Evolutionary conservation across 345 rosid genomes (phyloP), one percentile per base, ranked within the genome.

Genomic region (Arabidopsis thaliana): DNA sequence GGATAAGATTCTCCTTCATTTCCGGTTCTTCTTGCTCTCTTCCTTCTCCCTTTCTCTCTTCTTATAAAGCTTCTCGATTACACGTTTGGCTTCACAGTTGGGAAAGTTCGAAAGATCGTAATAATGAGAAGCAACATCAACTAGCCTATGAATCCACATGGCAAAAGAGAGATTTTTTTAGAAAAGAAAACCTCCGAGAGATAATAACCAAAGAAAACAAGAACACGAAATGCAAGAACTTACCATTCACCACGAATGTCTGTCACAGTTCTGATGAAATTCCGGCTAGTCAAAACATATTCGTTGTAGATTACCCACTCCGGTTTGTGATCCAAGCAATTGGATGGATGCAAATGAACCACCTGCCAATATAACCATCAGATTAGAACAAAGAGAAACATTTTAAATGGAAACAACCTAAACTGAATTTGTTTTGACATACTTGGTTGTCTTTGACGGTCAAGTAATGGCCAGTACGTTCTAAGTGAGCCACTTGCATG

Each of bases 271-370:
- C 98, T 90, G 28, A 95, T 95, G 69, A 88, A 93, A 80, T 90
- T 95, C 84, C 96, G 78, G 76, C 85, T 92, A 59, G 99, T 90
- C 49, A 89, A 80, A 55, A 95, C 99, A 49, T 93, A 90, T 69
- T 95, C 99, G 14, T 89, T 90, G 81, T 95, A 92, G 44, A 96
- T 87, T 14, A 93, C 99, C 99, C 99, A 96, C 79, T 93, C 97
- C 6, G 99, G 98, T 82, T 96, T 96, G 81, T 89, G 98, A 83
- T 93, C 98, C 65, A 96, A 79, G 61, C 99, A 89, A 78, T 87
- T 92, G 25, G 99, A 96, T 24, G 98, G 99, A 87, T 95, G 99
- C 82, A 93, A 86, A 77, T 90, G 93, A 75, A 95, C 99, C 59
- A 86, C 94, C 99, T 95, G 87, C 60, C 69, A 76, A 25, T 59